Base-by-base conservation (phyloP, 192 early-diverging fungal species). In the Rhizophagus prolifer region DNA sequence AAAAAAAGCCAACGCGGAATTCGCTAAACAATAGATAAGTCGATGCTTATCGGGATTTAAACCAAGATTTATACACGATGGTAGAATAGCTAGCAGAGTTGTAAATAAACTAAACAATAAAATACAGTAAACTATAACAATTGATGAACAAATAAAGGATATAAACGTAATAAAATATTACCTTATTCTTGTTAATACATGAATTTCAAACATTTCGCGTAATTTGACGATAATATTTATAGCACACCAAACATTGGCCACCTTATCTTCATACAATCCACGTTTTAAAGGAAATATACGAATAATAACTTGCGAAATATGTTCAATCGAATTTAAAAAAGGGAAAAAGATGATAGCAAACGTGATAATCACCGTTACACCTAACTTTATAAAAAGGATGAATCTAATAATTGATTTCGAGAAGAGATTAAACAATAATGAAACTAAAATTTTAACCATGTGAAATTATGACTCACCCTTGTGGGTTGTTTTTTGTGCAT, bases 251-350 rank as follows among this genome's bases (percentile, higher is more conserved):
- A 99, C 78, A 78, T 97, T 99, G 54, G 95, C 96, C 2, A 99
- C 97, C 81, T 99, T 99, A 85, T 99, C 97, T 81, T 99, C 96
- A 81, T 96, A 99, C 19, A 99, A 82, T 0, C 97, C 97, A 34
- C 97, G 90, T 16, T 91, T 89, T 9, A 99, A 90, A 0, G 97
- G 97, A 67, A 99, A 99, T 3, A 99, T 88, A 13, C 97, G 89
- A 58, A 86, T 78, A 6, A 96, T 76, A 0, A 97, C 91, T 82
- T 97, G 96, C 30, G 83, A 44, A 8, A 96, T 76, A 63, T 94
- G 86, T 1, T 83, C 87, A 8, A 86, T 10, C 9, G 89, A 87
- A 13, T 70, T 70, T 50, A 94, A 72, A 86, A 92, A 97, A 14
- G 95, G 94, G 4, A 80, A 75, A 46, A 98, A 87, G 72, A 92